Percentiles rank a stretch among this genome's conserved stretches.
phyloP scores from a whole-genome alignment of 495 filamentous ascomycete genomes.

The Hyphodiscus hymeniophilus region DNA sequence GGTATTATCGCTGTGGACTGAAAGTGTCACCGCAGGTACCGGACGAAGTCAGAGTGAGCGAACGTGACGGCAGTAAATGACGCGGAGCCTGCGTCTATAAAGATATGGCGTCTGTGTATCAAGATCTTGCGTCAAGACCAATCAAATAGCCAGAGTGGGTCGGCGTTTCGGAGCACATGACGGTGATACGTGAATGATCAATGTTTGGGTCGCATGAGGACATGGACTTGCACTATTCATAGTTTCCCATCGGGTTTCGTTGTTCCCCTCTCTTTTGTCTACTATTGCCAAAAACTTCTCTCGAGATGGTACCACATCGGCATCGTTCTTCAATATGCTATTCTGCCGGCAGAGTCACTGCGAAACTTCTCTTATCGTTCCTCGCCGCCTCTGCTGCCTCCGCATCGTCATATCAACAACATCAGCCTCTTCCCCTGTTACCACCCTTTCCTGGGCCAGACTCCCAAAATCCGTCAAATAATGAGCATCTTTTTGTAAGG shows the following conservation, averaged over 20 bases:
- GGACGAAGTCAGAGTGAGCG: neutral
- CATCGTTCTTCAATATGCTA: conserved; percentile 23
- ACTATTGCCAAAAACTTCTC: conserved; percentile 1
- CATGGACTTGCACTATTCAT: too few relatives aligned
- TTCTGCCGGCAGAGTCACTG: conserved; percentile 50
- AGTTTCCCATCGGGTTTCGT: neutral
- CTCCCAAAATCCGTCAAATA: conserved; percentile 31
- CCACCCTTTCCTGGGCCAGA: conserved; percentile 10
- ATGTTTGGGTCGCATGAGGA: too few relatives aligned
- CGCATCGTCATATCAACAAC: conserved; percentile 12
- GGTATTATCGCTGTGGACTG: too few relatives aligned
- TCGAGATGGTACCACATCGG: conserved; percentile 11
- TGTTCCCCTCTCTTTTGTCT: neutral
- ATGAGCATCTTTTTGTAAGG: conserved; percentile 24
- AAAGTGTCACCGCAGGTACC: neutral
- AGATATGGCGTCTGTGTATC: too few relatives aligned
- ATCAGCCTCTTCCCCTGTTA: conserved; percentile 14
- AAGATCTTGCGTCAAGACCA: neutral
- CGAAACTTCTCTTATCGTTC: conserved; percentile 51
- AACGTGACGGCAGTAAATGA: too few relatives aligned
- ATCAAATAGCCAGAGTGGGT: too few relatives aligned
- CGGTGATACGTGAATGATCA: too few relatives aligned
- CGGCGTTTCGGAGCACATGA: neutral
- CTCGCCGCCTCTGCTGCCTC: conserved; percentile 20
- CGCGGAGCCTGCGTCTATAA: too few relatives aligned